Evolutionary conservation across 2,329 filamentous ascomycete genomes (phyloP), one percentile per base, ranked within the genome.

Genomic region (Aspergillus sp.): DNA sequence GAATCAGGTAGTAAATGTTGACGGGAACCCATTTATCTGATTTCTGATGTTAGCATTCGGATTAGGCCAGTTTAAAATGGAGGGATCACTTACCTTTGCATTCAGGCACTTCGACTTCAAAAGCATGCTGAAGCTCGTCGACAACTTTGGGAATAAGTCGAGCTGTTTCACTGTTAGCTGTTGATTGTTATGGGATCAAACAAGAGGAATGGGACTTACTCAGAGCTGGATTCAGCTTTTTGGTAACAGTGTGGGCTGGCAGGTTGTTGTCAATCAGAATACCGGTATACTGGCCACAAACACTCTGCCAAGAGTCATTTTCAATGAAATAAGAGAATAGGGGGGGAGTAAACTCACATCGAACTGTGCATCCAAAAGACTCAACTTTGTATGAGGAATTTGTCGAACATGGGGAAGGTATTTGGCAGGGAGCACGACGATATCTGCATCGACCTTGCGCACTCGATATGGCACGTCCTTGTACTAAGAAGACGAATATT

Each of bases 241-340:
- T 66, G 6, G 60, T 48, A 42, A 70, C 65, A 1, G 70, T 69
- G 22, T 54, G 37, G 1, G 64, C 57, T 2, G 68, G 63, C 30
- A 72, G 40, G 49, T 62, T 44, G 30, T 68, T 72, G 24, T 64
- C 58, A 42, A 62, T 61, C 12, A 69, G 46, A 37, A 71, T 64
- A 17, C 70, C 66, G 41, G 66, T 69, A 27, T 67, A 72, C 6
- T 68, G 56, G 9, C 69, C 68, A 4, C 71, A 57, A 5, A 68
- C 61, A 57, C 66, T 71, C 69, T 72, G 30, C 27, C 33, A 7
- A 50, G 8, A 3, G 13, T 44, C 27, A 39, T 24, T 30, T 13
- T 44, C 13, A 40, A 11, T 13, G 2, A 19, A 17, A 15, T 4
- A 12, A 17, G 33, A 45, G 51, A 40, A 13, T 1, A 22, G 8